Percentiles rank a stretch among this genome's conserved stretches.
Evolutionary conservation across 305 asterid genomes (phyloP).

Genomic region (Solanum chacoense): DNA sequence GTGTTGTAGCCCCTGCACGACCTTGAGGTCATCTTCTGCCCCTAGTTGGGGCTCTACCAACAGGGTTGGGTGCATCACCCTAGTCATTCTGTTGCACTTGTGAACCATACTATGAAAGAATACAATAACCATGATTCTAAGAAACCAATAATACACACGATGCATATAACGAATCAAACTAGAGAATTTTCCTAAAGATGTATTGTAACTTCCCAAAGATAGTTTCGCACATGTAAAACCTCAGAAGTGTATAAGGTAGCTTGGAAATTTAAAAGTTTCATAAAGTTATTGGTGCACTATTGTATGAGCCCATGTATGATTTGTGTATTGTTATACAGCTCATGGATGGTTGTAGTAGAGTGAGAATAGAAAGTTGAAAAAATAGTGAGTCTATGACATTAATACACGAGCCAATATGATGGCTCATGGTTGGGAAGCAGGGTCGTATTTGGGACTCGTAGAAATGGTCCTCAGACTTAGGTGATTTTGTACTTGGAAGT

Average conservation of each 20-base stretch:
- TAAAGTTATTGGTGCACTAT: background rate
- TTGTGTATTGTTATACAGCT: background rate
- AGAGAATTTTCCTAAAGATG: background rate
- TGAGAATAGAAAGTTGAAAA: background rate
- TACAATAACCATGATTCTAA: no score
- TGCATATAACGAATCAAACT: background rate
- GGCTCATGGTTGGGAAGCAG: background rate
- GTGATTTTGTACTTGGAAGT: background rate
- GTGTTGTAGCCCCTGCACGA: background rate
- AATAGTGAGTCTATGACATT: background rate
- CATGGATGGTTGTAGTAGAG: background rate
- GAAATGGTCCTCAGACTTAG: background rate
- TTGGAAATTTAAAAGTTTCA: background rate
- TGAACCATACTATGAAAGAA: background rate
- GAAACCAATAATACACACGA: background rate
- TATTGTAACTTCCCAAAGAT: background rate
- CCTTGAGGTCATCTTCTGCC: background rate
- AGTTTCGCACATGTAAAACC: background rate
- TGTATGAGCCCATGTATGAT: background rate
- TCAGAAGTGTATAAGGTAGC: background rate
- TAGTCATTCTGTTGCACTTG: background rate
- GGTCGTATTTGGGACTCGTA: background rate
- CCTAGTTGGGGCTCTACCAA: background rate
- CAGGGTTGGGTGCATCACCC: background rate
- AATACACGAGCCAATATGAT: background rate